A percentile compares a stretch with the other conserved stretches of the same genome.
Conservation (phyloP, 345 rosid genomes). For the Anastatica hierochuntica region DNA sequence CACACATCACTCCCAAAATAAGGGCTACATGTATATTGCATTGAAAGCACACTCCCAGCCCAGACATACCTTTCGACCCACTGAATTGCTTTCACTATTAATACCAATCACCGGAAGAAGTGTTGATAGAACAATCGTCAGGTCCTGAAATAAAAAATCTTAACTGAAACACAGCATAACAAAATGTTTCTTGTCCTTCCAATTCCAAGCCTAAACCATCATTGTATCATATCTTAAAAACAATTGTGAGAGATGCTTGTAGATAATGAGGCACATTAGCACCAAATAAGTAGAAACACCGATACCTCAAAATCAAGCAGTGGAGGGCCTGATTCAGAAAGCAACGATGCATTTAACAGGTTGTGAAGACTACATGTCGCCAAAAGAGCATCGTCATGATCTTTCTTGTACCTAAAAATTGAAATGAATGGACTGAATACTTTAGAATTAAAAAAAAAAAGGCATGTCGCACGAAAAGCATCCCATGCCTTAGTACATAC, state of each 20-base stretch:
- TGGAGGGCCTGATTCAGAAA: constrained; percentile 92
- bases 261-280: constrained; percentile 1
- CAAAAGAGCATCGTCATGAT: constrained; percentile 68
- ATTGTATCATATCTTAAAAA: neutral
- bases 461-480: neutral
- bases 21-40: neutral
- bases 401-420: constrained; percentile 64
- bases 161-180: constrained; percentile 10
- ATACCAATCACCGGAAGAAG: constrained; percentile 75
- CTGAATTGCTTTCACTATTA: constrained; percentile 53
- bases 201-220: neutral
- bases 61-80: constrained; percentile 63
- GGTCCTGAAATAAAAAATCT: constrained; percentile 46
- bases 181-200: neutral
- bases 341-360: constrained; percentile 61
- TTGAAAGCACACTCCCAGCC: neutral
- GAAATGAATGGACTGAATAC: constrained; percentile 10
- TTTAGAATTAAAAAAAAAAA: neutral
- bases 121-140: constrained; percentile 70
- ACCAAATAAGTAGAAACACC: constrained; percentile 1
- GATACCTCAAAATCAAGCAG: constrained; percentile 93
- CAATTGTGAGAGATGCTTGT: neutral
- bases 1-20: neutral
- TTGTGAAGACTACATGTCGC: constrained; percentile 81
- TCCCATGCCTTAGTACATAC: neutral